phyloP scores from a whole-genome alignment of 768 basidiomycete species.

The Hydnomerulius pinastri region DNA sequence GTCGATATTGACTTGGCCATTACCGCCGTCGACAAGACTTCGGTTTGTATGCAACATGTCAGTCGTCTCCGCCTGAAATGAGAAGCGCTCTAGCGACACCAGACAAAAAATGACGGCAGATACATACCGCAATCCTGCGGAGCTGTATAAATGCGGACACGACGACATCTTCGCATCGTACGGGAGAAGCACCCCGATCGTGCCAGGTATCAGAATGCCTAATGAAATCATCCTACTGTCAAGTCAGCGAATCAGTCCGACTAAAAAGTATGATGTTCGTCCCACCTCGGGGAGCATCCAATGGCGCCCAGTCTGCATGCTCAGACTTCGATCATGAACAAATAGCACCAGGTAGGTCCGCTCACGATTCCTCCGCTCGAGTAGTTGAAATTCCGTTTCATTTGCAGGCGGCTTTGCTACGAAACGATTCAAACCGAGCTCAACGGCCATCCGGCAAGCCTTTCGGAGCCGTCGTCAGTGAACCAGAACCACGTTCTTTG shows the following conservation, averaged over 20 bases:
- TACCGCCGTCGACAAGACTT: constrained; percentile 42
- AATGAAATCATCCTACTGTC: constrained; percentile 63
- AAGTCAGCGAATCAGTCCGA: constrained; percentile 9
- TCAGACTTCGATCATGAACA: constrained; percentile 83
- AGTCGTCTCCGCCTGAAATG: constrained; percentile 69
- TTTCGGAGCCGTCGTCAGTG: constrained; percentile 28
- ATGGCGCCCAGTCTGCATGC: constrained; percentile 81
- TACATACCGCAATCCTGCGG: constrained; percentile 74
- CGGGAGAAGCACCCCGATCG: constrained; percentile 48
- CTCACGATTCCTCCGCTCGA: constrained; percentile 83
- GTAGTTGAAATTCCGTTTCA: constrained; percentile 65
- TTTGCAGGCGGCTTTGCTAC: constrained; percentile 51
- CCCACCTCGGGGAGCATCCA: constrained; percentile 84
- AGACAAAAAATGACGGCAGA: neutral
- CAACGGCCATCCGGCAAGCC: constrained; percentile 89
- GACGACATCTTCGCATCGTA: constrained; percentile 80
- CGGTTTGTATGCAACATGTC: constrained; percentile 65
- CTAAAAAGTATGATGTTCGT: neutral
- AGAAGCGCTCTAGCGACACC: constrained; percentile 1
- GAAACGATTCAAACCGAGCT: constrained; percentile 78
- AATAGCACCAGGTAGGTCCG: constrained; percentile 85
- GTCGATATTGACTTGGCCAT: constrained; percentile 73
- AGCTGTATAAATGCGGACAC: constrained; percentile 76
- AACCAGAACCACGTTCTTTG: neutral
- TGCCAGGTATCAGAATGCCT: constrained; percentile 74